phyloP scores from a whole-genome alignment of 345 rosid genomes.

The Tarenaya hassleriana region DNA sequence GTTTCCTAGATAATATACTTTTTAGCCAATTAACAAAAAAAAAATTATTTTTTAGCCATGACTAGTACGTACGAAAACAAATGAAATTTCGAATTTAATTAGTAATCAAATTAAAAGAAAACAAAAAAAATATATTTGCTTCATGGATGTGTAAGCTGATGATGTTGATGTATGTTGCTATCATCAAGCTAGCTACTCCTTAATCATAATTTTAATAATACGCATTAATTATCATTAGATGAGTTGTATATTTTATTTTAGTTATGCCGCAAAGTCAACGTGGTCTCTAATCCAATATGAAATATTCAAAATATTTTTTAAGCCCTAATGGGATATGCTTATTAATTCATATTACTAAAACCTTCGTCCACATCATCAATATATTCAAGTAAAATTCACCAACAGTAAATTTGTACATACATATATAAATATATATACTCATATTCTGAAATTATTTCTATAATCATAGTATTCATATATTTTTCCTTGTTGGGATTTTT shows the following conservation, averaged over 20 bases:
- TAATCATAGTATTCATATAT: not conserved
- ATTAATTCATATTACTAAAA: slow-evolving; percentile 13
- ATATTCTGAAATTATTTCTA: not conserved
- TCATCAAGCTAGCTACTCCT: slow-evolving; percentile 22
- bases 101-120: too few relatives aligned
- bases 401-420: slow-evolving; percentile 14
- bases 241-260: slow-evolving; percentile 4
- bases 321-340: slow-evolving; percentile 16
- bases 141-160: slow-evolving; percentile 23
- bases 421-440: slow-evolving; percentile 2
- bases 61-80: too few relatives aligned
- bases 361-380: slow-evolving; percentile 23
- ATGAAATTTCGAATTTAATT: too few relatives aligned
- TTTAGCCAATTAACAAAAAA: too few relatives aligned
- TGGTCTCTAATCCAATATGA: slow-evolving; percentile 26
- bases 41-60: too few relatives aligned
- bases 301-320: slow-evolving; percentile 18
- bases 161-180: slow-evolving; percentile 18
- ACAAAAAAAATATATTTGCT: too few relatives aligned
- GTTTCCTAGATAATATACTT: too few relatives aligned
- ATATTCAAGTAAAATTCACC: slow-evolving; percentile 12
- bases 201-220: slow-evolving; percentile 5
- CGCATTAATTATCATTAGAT: not conserved
- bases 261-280: slow-evolving; percentile 22
- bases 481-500: slow-evolving; percentile 8